phyloP scores from a whole-genome alignment of 768 basidiomycete genomes.

The Suillus decipiens region DNA sequence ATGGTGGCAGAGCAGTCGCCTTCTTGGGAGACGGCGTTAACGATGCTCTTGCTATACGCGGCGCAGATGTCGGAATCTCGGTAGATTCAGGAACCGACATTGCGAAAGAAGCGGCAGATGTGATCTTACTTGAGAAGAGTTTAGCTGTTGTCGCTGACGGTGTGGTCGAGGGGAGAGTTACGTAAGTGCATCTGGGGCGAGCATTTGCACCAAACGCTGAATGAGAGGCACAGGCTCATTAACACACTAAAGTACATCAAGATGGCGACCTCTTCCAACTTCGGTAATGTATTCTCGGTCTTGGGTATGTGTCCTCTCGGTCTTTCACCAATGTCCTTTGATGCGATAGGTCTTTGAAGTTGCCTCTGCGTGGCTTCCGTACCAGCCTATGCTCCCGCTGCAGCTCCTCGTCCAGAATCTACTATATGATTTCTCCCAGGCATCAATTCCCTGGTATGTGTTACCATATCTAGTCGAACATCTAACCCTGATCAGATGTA shows the following conservation, averaged over 20 bases:
- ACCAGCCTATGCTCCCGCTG: slow-evolving; percentile 38
- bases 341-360: slow-evolving; percentile 19
- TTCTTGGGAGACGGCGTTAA: slow-evolving; percentile 35
- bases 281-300: slow-evolving; percentile 36
- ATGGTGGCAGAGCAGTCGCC: slow-evolving; percentile 30
- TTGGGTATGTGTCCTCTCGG: slow-evolving; percentile 22
- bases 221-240: slow-evolving; percentile 28
- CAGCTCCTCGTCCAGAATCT: slow-evolving; percentile 36
- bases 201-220: slow-evolving; percentile 14
- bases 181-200: slow-evolving; percentile 21
- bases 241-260: slow-evolving; percentile 41
- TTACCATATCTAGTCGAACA: background rate
- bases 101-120: slow-evolving; percentile 40
- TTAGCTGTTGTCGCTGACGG: slow-evolving; percentile 35
- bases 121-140: slow-evolving; percentile 38
- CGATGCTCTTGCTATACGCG: slow-evolving; percentile 33
- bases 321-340: background rate
- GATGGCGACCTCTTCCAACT: slow-evolving; percentile 40
- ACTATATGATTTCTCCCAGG: slow-evolving; percentile 39
- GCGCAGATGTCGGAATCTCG: slow-evolving; percentile 35
- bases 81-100: slow-evolving; percentile 37
- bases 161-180: slow-evolving; percentile 34
- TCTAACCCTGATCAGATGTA: slow-evolving; percentile 11
- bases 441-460: slow-evolving; percentile 36
- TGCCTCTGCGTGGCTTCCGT: slow-evolving; percentile 40